phyloP scores from a whole-genome alignment of 305 asterid species.

The Petunia hybrid region DNA sequence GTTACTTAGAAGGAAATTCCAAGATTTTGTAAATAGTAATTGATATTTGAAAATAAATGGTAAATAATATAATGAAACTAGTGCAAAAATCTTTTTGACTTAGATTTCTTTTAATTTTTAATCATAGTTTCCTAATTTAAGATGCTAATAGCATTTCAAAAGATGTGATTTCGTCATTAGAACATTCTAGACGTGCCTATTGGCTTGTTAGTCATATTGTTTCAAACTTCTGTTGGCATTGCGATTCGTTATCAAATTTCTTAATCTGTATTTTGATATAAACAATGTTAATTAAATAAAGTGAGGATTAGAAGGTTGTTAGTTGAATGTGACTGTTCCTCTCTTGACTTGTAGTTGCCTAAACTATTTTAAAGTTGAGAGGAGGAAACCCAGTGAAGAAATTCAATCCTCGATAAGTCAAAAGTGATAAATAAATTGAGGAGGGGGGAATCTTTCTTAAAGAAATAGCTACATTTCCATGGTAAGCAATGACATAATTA shows the following conservation, averaged over 20 bases:
- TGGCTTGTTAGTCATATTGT: background rate
- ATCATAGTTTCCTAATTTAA: background rate
- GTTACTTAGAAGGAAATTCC: background rate
- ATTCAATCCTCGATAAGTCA: background rate
- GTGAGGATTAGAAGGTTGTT: background rate
- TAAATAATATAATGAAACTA: background rate
- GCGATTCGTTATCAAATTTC: background rate
- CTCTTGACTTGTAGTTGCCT: constrained; percentile 11
- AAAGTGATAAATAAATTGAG: background rate
- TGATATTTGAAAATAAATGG: background rate
- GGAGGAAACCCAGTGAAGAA: background rate
- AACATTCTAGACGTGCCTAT: background rate
- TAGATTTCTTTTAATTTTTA: background rate
- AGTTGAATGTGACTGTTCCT: background rate
- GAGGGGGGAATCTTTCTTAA: background rate
- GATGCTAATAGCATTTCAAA: background rate
- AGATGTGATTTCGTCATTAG: background rate
- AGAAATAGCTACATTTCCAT: background rate
- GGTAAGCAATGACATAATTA: background rate
- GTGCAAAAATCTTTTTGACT: background rate
- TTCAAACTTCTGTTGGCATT: background rate
- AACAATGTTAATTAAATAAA: background rate
- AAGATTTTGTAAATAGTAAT: background rate
- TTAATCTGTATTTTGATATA: background rate
- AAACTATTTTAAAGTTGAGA: background rate